A percentile compares a stretch with the other conserved stretches of the same genome.
Conservation (phyloP, 768 basidiomycete genomes). For the Phallus indusiatus region DNA sequence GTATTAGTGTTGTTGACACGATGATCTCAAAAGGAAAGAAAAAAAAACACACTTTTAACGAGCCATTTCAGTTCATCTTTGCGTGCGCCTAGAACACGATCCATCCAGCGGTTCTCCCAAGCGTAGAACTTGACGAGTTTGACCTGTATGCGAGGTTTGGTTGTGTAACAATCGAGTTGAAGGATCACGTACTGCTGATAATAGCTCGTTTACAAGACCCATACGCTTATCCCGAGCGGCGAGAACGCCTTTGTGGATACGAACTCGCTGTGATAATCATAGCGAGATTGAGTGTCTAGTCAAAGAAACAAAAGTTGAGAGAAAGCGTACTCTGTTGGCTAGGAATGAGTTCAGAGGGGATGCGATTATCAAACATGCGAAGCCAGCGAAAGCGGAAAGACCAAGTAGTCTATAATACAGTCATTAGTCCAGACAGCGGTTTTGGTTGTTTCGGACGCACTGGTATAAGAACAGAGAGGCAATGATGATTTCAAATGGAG, state of each 20-base stretch:
- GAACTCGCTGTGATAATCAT: constrained; percentile 21
- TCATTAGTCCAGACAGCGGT: background rate
- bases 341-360: constrained; percentile 67
- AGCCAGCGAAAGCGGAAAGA: constrained; percentile 65
- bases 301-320: background rate
- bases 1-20: background rate
- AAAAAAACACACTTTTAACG: background rate
- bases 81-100: constrained; percentile 52
- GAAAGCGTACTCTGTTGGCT: constrained; percentile 36
- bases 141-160: constrained; percentile 26
- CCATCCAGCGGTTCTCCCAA: constrained; percentile 72
- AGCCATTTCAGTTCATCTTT: constrained; percentile 63
- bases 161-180: background rate
- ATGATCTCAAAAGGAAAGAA: background rate
- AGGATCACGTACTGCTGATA: constrained; percentile 42
- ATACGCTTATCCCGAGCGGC: constrained; percentile 68
- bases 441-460: constrained; percentile 27
- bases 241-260: constrained; percentile 50
- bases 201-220: constrained; percentile 68
- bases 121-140: constrained; percentile 83
- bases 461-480: constrained; percentile 69
- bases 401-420: constrained; percentile 44
- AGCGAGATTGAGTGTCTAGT: background rate
- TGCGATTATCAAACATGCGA: constrained; percentile 52
- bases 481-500: constrained; percentile 70